phyloP scores from a whole-genome alignment of 805 yeast species.

The Candida ovalis region DNA sequence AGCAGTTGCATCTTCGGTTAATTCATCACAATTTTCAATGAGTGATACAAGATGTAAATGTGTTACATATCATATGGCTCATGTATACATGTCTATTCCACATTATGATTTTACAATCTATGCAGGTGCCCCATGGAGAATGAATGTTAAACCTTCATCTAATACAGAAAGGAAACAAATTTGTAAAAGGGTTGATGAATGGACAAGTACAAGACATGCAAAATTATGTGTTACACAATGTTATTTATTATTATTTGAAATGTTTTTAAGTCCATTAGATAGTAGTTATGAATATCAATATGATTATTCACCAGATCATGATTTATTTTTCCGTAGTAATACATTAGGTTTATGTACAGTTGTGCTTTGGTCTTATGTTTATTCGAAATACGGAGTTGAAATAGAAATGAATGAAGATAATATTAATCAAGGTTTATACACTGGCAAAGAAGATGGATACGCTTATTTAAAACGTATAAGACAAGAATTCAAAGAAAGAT shows the following conservation, averaged over 20 bases:
- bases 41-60: constrained; percentile 53
- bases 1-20: constrained; percentile 22
- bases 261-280: constrained; percentile 54
- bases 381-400: constrained; percentile 46
- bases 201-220: constrained; percentile 48
- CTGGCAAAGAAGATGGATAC: constrained; percentile 43
- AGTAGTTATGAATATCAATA: constrained; percentile 37
- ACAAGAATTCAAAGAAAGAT: constrained; percentile 33
- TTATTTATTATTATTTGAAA: constrained; percentile 56
- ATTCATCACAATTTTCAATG: constrained; percentile 30
- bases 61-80: constrained; percentile 70
- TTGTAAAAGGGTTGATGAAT: constrained; percentile 45
- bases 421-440: background rate
- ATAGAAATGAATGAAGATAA: constrained; percentile 23
- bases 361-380: constrained; percentile 52
- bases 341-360: constrained; percentile 38
- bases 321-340: constrained; percentile 44
- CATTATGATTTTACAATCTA: constrained; percentile 75
- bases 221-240: constrained; percentile 57
- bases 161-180: constrained; percentile 46
- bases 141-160: constrained; percentile 59
- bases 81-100: constrained; percentile 64
- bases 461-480: constrained; percentile 48
- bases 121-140: constrained; percentile 80
- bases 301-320: constrained; percentile 48